These are phyloP conservation scores for Naganishia sp. DNA, from an alignment of 1,284 basidiomycete species.

Conservation along the genomic window DNA sequence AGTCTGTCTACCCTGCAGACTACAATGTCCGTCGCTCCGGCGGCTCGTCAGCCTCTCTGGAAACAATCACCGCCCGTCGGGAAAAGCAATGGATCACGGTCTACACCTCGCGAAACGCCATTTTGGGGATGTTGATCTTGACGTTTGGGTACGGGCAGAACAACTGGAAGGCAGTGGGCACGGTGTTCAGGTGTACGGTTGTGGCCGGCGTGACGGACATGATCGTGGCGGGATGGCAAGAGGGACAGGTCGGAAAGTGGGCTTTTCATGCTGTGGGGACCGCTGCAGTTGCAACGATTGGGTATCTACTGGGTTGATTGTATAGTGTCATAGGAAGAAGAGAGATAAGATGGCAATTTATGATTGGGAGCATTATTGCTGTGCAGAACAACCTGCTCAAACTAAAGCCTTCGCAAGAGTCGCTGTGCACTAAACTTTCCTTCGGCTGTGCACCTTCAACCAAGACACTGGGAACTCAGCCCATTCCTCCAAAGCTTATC, in stretches of 20 bases:
- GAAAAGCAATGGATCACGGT: conserved; percentile 17
- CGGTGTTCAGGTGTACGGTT: conserved; percentile 9
- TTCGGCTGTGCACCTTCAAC: no score
- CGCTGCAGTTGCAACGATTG: not conserved
- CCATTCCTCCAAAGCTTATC: no score
- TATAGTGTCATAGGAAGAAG: not conserved
- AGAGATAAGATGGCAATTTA: not conserved
- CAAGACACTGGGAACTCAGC: no score
- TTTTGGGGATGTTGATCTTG: conserved; percentile 10
- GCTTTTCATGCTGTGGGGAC: conserved; percentile 4
- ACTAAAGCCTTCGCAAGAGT: not conserved
- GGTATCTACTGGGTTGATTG: conserved; percentile 7
- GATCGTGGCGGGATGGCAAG: conserved; percentile 15
- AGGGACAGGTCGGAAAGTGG: conserved; percentile 9
- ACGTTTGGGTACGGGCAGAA: conserved; percentile 17
- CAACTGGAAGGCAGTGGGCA: conserved; percentile 22
- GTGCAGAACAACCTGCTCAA: not conserved
- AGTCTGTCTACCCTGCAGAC: conserved; percentile 4
- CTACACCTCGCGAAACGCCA: conserved; percentile 19
- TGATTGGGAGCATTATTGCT: not conserved
- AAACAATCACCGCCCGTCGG: not conserved
- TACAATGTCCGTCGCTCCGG: conserved; percentile 5
- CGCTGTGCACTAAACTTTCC: not conserved
- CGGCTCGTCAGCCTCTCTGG: not conserved
- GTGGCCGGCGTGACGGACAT: conserved; percentile 10